Base-by-base conservation (phyloP, 2,329 filamentous ascomycete species). In the Dothidotthia symphoricarpi region DNA sequence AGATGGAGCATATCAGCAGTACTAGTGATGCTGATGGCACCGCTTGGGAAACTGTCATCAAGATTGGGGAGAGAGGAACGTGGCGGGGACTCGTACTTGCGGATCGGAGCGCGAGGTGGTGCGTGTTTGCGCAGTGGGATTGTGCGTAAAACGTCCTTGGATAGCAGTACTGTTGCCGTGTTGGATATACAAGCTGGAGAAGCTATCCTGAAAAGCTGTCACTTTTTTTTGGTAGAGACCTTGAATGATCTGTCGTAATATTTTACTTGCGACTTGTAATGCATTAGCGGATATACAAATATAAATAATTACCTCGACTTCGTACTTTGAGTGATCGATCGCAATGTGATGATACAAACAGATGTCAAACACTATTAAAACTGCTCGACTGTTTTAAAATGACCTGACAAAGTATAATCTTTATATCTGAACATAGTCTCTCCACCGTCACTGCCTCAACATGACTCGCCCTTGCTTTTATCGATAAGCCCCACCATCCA, bases 21-120 rank as follows among this genome's bases (percentile, higher is more conserved):
- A 61, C 47, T 29, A 74, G 75, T 2, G 83, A 85, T 36, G 82
- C 81, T 27, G 81, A 88, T 50, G 86, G 85, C 13, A 86, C 82
- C 27, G 82, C 80, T 4, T 94, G 88, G 87, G 88, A 93, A 71
- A 93, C 88, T 6, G 88, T 91, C 32, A 90, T 94, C 70, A 94
- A 94, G 70, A 88, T 88, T 68, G 86, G 85, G 1, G 88, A 94
- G 69, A 77, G 79, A 45, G 88, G 88, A 2, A 78, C 82, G 12
- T 94, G 88, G 87, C 76, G 88, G 48, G 87, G 86, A 1, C 68
- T 94, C 44, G 88, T 94, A 28, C 73, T 93, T 39, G 88, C 88
- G 6, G 88, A 94, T 69, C 77, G 88, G 36, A 90, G 84, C 43
- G 87, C 87, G 29, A 75, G 87, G 53, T 94, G 88, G 88, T 93